A percentile compares a stretch with the other conserved stretches of the same genome.
phyloP scores from a whole-genome alignment of 768 basidiomycete genomes.

The Trametopsis cervina region DNA sequence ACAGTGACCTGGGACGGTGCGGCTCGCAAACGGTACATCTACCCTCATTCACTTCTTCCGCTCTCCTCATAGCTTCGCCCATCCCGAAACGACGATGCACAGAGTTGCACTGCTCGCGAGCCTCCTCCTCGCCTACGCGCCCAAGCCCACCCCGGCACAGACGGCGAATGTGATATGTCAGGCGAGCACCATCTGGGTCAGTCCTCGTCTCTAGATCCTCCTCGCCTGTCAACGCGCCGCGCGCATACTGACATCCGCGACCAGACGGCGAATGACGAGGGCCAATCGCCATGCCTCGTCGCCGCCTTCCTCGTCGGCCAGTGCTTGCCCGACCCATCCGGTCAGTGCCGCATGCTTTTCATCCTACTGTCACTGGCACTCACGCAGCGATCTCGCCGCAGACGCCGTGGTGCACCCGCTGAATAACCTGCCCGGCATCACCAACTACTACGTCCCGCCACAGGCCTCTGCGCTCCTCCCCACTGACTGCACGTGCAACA shows the following conservation, averaged over 20 bases:
- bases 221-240: too few relatives aligned
- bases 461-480: constrained; percentile 13
- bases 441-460: constrained; percentile 34
- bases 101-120: neutral
- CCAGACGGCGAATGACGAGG: constrained; percentile 10
- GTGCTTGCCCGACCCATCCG: constrained; percentile 6
- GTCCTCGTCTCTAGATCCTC: too few relatives aligned
- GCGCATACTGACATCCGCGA: too few relatives aligned
- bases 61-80: too few relatives aligned
- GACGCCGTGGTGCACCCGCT: constrained; percentile 6
- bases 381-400: too few relatives aligned
- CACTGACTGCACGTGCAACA: constrained; percentile 45
- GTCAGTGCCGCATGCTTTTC: constrained; percentile 2
- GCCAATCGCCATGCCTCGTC: constrained; percentile 12
- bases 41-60: too few relatives aligned
- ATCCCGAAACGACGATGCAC: neutral
- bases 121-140: neutral
- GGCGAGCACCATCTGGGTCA: neutral
- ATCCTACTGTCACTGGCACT: too few relatives aligned
- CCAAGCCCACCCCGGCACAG: neutral
- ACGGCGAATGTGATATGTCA: neutral
- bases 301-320: constrained; percentile 9
- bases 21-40: too few relatives aligned
- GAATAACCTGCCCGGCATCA: constrained; percentile 9
- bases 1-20: too few relatives aligned